Evolutionary conservation across 2,329 filamentous ascomycete species (phyloP).

Genomic region (Fusarium euwallaceae): DNA sequence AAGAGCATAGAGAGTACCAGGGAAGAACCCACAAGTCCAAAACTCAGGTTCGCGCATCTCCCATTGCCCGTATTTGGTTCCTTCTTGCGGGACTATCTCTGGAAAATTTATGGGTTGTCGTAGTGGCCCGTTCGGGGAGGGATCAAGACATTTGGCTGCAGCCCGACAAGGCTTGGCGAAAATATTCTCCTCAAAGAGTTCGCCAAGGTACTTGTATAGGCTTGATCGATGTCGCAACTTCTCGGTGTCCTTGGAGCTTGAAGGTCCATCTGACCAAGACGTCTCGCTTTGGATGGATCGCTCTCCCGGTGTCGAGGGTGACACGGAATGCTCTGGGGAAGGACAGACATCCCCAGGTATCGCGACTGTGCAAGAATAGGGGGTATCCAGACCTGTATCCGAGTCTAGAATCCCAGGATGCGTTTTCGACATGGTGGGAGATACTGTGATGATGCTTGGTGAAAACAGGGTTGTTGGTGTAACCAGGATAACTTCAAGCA

Average conservation of each 20-base stretch:
- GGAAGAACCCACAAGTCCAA: conserved; percentile 60
- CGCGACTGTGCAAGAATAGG: not conserved
- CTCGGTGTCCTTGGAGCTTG: not conserved
- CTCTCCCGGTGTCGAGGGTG: not conserved
- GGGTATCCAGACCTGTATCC: not conserved
- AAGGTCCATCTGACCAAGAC: not conserved
- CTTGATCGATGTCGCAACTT: not conserved
- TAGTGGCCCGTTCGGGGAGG: not conserved
- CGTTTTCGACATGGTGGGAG: not conserved
- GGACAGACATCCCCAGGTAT: not conserved
- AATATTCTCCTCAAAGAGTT: conserved; percentile 12
- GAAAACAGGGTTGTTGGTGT: not conserved
- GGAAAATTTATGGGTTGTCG: conserved; percentile 39
- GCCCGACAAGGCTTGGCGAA: conserved; percentile 6
- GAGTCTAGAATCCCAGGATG: not conserved
- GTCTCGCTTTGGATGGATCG: not conserved
- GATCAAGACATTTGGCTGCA: not conserved
- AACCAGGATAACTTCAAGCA: not conserved
- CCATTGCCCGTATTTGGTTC: conserved; percentile 45
- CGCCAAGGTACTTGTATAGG: not conserved
- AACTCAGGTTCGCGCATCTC: conserved; percentile 51
- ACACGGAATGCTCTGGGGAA: not conserved
- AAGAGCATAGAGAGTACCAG: conserved; percentile 52
- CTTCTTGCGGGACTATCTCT: conserved; percentile 49
- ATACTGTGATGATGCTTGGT: not conserved